phyloP scores from a whole-genome alignment of 768 basidiomycete genomes.

The Tricholoma matsutake region DNA sequence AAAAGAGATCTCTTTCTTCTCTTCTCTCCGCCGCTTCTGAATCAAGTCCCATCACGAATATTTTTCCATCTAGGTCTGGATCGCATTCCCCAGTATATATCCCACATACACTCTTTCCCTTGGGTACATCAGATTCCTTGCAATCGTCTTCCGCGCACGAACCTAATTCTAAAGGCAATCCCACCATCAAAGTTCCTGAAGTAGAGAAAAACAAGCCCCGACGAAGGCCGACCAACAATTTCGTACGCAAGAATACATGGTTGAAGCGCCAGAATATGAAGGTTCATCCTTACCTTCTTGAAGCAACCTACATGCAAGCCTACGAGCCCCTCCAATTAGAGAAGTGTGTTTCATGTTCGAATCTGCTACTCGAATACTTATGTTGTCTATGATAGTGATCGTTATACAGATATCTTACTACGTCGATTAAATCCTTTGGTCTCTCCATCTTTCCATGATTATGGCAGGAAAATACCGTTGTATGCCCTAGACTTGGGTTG shows the following conservation, averaged over 20 bases:
- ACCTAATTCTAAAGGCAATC: neutral
- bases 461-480: constrained; percentile 44
- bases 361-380: constrained; percentile 1
- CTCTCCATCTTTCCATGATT: constrained; percentile 61
- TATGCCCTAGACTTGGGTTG: constrained; percentile 75
- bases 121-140: neutral
- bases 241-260: constrained; percentile 36
- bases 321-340: constrained; percentile 56
- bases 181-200: neutral
- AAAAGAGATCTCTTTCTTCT: constrained; percentile 37
- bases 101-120: neutral
- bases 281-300: constrained; percentile 49
- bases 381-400: constrained; percentile 46
- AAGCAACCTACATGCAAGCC: constrained; percentile 63
- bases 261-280: constrained; percentile 43
- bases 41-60: constrained; percentile 4
- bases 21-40: constrained; percentile 23
- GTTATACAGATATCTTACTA: constrained; percentile 51
- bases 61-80: constrained; percentile 3
- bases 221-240: constrained; percentile 11
- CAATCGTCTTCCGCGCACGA: neutral
- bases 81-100: constrained; percentile 11
- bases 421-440: constrained; percentile 50
- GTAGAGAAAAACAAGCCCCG: neutral
- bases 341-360: constrained; percentile 42